A percentile compares a stretch with the other conserved stretches of the same genome.
These are phyloP conservation scores for Phytophthora cryptogea DNA, from an alignment of 352 stramenopile species.

Conservation along the genomic window DNA sequence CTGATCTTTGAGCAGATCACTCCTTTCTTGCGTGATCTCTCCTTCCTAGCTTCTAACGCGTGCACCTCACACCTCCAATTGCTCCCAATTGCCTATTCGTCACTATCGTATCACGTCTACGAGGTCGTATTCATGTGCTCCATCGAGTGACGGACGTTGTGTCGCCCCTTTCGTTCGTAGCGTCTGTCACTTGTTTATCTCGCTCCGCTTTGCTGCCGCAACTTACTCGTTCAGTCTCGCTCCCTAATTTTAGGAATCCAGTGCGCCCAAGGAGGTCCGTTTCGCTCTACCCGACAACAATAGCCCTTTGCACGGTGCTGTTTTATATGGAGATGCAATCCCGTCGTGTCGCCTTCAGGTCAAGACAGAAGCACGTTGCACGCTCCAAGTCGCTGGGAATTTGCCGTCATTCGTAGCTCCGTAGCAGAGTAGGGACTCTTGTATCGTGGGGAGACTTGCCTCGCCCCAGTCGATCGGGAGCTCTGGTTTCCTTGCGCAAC, in stretches of 20 bases:
- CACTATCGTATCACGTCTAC: background rate
- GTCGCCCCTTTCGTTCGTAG: slow-evolving; percentile 14
- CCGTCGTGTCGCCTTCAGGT: slow-evolving; percentile 19
- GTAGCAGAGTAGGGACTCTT: background rate
- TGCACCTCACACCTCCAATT: too few species aligned
- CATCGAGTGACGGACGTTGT: slow-evolving; percentile 6
- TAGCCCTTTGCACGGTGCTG: slow-evolving; percentile 17
- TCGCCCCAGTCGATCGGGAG: slow-evolving; percentile 12
- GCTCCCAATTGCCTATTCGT: background rate
- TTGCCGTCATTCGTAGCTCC: too few species aligned
- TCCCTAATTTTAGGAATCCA: slow-evolving; percentile 20
- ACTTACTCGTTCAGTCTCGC: background rate
- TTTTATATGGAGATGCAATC: slow-evolving; percentile 26
- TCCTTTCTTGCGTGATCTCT: too few species aligned
- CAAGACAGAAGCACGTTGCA: slow-evolving; percentile 3
- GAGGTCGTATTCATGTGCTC: background rate
- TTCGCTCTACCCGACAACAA: slow-evolving; percentile 31
- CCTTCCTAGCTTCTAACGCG: too few species aligned
- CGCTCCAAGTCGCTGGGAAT: too few species aligned
- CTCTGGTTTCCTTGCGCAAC: slow-evolving; percentile 25
- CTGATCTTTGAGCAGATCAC: too few species aligned
- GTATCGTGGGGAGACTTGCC: slow-evolving; percentile 27
- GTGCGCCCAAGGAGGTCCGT: slow-evolving; percentile 15
- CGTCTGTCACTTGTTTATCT: slow-evolving; percentile 5
- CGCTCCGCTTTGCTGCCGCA: background rate